Percentiles rank a stretch among this genome's conserved stretches.
These are phyloP conservation scores for Alternaria sp. DNA, from an alignment of 2,329 filamentous ascomycete species.

Conservation along the genomic window DNA sequence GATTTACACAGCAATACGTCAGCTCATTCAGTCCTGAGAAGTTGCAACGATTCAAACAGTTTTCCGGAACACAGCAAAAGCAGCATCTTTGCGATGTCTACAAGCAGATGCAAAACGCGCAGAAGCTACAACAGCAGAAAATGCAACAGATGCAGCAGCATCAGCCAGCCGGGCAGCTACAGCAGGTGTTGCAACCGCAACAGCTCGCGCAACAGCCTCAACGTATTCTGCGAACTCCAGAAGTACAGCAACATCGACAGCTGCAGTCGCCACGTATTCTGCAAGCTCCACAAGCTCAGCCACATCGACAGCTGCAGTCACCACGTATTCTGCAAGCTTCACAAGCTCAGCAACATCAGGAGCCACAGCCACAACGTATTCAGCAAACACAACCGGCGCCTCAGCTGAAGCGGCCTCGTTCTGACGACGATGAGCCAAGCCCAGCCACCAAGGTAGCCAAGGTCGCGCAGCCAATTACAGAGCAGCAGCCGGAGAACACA, in stretches of 20 bases:
- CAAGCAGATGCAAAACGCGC: background rate
- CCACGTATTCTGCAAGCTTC: background rate
- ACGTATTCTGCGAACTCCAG: background rate
- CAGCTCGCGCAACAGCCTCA: background rate
- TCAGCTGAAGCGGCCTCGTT: background rate
- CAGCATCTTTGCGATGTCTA: background rate
- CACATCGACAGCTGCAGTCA: background rate
- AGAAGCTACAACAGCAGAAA: background rate
- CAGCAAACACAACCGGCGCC: background rate
- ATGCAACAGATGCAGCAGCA: background rate
- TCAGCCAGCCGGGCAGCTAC: background rate
- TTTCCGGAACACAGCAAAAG: background rate
- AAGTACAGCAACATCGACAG: background rate
- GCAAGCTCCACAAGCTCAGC: background rate
- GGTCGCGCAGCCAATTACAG: background rate
- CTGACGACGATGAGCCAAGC: background rate
- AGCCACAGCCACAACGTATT: background rate
- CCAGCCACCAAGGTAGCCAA: background rate
- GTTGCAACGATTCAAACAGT: background rate
- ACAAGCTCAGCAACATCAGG: background rate
- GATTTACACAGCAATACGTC: background rate
- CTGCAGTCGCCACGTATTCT: background rate
- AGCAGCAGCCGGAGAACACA: background rate
- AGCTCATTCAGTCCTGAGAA: background rate
- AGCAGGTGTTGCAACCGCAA: background rate